phyloP scores from a whole-genome alignment of 78 protist genomes.

The Planoprotostelium fungivorum region DNA sequence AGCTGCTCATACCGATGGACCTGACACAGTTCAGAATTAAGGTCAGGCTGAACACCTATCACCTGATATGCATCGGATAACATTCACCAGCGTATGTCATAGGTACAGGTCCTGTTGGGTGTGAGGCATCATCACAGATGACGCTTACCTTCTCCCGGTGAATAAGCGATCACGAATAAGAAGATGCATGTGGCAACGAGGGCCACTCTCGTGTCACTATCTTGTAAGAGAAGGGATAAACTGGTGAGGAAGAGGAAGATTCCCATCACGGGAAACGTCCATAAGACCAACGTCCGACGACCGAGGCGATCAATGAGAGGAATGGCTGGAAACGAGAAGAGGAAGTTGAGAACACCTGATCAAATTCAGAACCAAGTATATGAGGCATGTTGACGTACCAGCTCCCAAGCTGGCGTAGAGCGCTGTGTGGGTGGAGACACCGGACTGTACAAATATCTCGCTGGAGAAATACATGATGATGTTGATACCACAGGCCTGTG shows the following conservation, averaged over 20 bases:
- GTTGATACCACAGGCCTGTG: neutral
- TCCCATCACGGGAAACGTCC: neutral
- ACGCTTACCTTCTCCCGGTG: neutral
- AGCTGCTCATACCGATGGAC: neutral
- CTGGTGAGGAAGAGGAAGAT: neutral
- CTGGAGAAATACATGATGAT: neutral
- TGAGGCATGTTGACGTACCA: neutral
- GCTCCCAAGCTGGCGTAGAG: neutral
- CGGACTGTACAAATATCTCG: neutral
- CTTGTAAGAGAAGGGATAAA: neutral
- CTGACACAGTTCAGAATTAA: neutral
- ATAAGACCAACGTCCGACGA: neutral
- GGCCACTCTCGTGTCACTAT: neutral
- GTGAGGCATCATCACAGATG: too few species aligned
- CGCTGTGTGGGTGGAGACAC: neutral
- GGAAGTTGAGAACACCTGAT: neutral
- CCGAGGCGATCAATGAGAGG: neutral
- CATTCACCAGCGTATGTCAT: neutral
- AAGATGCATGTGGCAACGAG: neutral
- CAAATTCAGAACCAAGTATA: too few species aligned
- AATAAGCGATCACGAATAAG: neutral
- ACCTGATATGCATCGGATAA: neutral
- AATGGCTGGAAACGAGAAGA: neutral
- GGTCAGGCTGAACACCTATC: neutral
- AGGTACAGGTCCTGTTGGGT: conserved; percentile 2